Conservation (phyloP, 2,329 filamentous ascomycete genomes). For the Berkeleyomyces rouxiae region DNA sequence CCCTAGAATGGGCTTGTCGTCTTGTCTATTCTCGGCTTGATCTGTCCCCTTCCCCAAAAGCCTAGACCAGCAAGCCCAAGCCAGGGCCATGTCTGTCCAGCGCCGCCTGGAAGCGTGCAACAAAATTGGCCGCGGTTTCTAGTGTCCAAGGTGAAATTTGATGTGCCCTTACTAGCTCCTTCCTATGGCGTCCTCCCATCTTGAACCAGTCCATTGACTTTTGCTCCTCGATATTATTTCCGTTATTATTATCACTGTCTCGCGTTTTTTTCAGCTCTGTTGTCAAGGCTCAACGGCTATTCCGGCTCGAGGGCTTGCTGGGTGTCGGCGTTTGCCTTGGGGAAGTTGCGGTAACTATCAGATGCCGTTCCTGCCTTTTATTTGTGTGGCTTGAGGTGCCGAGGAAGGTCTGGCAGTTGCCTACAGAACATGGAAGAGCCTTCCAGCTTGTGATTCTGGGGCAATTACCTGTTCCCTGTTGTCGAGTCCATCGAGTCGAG, state of each 20-base stretch:
- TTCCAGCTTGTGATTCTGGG: not conserved
- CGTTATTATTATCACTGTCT: not conserved
- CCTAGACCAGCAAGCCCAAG: not conserved
- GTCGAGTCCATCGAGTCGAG: not conserved
- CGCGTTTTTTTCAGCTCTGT: not conserved
- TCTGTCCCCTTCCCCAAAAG: not conserved
- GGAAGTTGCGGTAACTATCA: not conserved
- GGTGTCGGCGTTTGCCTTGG: not conserved
- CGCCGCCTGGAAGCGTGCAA: not conserved
- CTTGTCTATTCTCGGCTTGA: not conserved
- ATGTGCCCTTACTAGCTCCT: constrained; percentile 1
- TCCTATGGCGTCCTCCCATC: not conserved
- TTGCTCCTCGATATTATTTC: not conserved
- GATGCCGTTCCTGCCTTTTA: not conserved
- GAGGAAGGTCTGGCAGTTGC: not conserved
- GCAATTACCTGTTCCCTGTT: not conserved
- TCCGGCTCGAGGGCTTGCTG: not conserved
- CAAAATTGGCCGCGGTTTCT: not conserved
- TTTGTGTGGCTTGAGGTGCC: not conserved
- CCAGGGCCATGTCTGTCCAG: not conserved
- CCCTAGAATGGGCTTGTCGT: not conserved
- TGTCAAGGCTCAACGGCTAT: not conserved
- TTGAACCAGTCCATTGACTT: not conserved
- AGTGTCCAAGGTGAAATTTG: not conserved
- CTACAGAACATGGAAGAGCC: not conserved